phyloP scores from a whole-genome alignment of 2,329 filamentous ascomycete genomes.

The Penicillium sp. region DNA sequence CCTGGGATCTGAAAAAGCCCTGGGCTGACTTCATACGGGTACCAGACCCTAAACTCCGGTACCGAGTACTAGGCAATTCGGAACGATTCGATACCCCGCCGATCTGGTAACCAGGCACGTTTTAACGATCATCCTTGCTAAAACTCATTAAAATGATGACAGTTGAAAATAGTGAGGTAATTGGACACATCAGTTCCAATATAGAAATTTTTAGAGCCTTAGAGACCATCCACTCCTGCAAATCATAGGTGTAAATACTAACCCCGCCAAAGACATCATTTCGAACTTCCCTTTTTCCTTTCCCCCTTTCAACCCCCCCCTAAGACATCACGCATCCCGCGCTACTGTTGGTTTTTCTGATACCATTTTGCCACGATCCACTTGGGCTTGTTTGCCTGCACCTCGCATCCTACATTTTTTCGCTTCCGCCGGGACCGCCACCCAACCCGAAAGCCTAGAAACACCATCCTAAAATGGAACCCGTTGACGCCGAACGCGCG shows the following conservation, averaged over 20 bases:
- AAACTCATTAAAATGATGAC: background rate
- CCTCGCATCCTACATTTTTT: conserved; percentile 8
- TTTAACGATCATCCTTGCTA: background rate
- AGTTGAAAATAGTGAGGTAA: background rate
- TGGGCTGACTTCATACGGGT: background rate
- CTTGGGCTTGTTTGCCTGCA: conserved; percentile 10
- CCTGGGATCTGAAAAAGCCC: background rate
- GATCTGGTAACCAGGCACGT: conserved; percentile 16
- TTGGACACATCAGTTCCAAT: background rate
- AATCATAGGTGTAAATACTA: background rate
- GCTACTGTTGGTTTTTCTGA: background rate
- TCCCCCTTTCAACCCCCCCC: background rate
- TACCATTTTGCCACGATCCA: conserved; percentile 5
- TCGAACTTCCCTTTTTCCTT: background rate
- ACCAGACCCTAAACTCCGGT: conserved; percentile 14
- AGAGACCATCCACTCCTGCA: background rate
- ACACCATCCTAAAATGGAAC: conserved; percentile 22
- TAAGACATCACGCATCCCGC: background rate
- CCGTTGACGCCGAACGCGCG: conserved; percentile 40
- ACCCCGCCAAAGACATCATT: background rate
- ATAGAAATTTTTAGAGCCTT: background rate
- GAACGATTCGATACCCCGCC: conserved; percentile 15
- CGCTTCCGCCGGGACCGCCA: conserved; percentile 17
- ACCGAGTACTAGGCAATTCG: conserved; percentile 19
- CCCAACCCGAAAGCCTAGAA: conserved; percentile 4